These are phyloP conservation scores for Gynochthodes officinalis DNA, from an alignment of 257 asterid genomes.

Conservation along the genomic window DNA sequence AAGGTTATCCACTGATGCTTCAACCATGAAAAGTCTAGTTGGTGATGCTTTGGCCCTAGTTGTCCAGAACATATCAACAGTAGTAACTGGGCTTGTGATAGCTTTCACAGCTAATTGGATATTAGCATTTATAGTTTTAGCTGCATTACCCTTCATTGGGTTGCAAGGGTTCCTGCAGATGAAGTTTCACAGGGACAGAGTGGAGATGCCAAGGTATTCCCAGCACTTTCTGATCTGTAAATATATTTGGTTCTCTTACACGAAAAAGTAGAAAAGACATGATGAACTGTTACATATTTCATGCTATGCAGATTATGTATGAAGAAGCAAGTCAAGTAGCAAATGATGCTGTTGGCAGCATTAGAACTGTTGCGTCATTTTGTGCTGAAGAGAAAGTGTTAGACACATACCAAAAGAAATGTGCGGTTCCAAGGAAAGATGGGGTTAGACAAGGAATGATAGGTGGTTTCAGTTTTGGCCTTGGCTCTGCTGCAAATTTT, in stretches of 20 bases:
- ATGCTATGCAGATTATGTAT: conserved; percentile 50
- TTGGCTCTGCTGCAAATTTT: conserved; percentile 47
- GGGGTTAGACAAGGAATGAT: conserved; percentile 62
- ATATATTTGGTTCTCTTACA: neutral
- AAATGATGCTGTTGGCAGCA: conserved; percentile 76
- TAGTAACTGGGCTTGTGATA: conserved; percentile 51
- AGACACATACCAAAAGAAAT: conserved; percentile 58
- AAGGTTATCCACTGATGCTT: conserved; percentile 71
- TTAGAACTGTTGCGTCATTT: conserved; percentile 84
- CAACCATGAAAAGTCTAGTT: conserved; percentile 59
- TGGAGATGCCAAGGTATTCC: conserved; percentile 68
- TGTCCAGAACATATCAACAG: conserved; percentile 69
- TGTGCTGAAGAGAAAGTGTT: conserved; percentile 74
- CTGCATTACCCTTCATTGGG: conserved; percentile 55
- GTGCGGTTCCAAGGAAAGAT: conserved; percentile 50
- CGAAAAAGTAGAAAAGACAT: neutral
- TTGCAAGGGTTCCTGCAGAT: conserved; percentile 67
- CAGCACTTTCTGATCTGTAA: neutral
- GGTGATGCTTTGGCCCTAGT: conserved; percentile 79
- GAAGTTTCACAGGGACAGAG: conserved; percentile 52
- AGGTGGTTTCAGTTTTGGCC: conserved; percentile 57
- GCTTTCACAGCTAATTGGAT: conserved; percentile 78
- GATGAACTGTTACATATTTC: neutral
- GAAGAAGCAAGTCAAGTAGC: conserved; percentile 94
- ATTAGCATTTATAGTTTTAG: conserved; percentile 56